These are phyloP conservation scores for Arthrobotrys iridis DNA, from an alignment of 2,329 filamentous ascomycete species.

Conservation along the genomic window DNA sequence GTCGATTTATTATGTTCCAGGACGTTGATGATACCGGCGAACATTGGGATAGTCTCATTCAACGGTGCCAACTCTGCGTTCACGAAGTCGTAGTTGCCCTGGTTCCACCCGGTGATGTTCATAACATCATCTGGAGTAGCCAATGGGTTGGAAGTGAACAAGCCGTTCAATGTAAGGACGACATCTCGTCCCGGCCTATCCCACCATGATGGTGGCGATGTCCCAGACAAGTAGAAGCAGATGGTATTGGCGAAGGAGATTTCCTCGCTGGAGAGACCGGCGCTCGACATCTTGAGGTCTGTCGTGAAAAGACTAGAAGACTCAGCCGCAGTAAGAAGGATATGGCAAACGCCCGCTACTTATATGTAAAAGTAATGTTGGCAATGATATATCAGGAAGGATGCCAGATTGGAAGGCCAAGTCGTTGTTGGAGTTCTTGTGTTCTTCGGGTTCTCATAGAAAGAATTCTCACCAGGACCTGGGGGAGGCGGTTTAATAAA, in stretches of 20 bases:
- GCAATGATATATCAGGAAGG: conserved; percentile 26
- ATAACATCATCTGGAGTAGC: conserved; percentile 17
- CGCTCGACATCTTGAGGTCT: conserved; percentile 44
- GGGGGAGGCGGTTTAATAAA: conserved; percentile 36
- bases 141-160: conserved; percentile 13
- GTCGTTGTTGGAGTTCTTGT: conserved; percentile 38
- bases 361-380: conserved; percentile 17
- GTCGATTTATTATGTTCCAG: conserved; percentile 30
- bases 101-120: conserved; percentile 36
- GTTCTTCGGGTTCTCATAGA: conserved; percentile 43
- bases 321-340: conserved; percentile 8
- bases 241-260: conserved; percentile 32
- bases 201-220: conserved; percentile 31
- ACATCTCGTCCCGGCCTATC: conserved; percentile 32
- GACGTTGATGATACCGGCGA: conserved; percentile 8
- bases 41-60: conserved; percentile 41
- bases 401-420: conserved; percentile 27
- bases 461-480: conserved; percentile 20
- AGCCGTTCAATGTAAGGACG: conserved; percentile 25
- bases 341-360: conserved; percentile 20
- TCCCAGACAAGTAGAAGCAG: conserved; percentile 49
- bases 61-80: conserved; percentile 30
- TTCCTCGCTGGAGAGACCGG: conserved; percentile 21
- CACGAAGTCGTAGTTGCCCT: conserved; percentile 24
- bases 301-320: conserved; percentile 19